Percentiles rank a stretch among this genome's conserved stretches.
phyloP scores from a whole-genome alignment of 2,329 filamentous ascomycete genomes.

The Chrysoporthe deuterocubensis region DNA sequence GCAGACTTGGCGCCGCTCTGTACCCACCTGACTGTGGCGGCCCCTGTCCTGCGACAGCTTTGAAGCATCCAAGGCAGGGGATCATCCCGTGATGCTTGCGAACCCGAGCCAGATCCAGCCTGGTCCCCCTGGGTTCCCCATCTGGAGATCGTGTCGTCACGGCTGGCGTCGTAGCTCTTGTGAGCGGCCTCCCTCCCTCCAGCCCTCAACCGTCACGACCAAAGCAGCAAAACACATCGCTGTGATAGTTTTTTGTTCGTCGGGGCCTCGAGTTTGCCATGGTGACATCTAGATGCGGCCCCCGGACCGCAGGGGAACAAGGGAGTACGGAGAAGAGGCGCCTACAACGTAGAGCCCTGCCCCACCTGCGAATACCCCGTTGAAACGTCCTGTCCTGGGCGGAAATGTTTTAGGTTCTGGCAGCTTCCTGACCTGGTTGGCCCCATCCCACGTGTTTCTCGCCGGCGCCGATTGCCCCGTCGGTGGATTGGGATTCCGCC shows the following conservation, averaged over 20 bases:
- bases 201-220: not conserved
- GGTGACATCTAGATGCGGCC: too few species aligned
- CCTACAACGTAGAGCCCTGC: not conserved
- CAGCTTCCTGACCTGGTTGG: constrained; percentile 18
- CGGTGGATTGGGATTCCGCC: not conserved
- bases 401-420: constrained; percentile 20
- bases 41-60: constrained; percentile 52
- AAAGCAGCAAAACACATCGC: not conserved
- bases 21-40: constrained; percentile 27
- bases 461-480: not conserved
- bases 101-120: not conserved
- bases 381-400: constrained; percentile 4
- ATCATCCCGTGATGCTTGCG: constrained; percentile 2
- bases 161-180: not conserved
- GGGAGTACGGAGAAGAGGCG: constrained; percentile 1
- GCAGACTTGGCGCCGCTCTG: constrained; percentile 7
- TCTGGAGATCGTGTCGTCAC: not conserved
- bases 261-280: not conserved
- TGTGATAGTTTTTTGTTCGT: too few species aligned
- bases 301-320: not conserved
- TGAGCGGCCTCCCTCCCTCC: not conserved
- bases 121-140: not conserved
- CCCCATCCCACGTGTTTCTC: constrained; percentile 10
- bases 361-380: not conserved
- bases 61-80: constrained; percentile 45